Base-by-base conservation (phyloP, 202 grass and related monocot species). In the Panicum virgatum region DNA sequence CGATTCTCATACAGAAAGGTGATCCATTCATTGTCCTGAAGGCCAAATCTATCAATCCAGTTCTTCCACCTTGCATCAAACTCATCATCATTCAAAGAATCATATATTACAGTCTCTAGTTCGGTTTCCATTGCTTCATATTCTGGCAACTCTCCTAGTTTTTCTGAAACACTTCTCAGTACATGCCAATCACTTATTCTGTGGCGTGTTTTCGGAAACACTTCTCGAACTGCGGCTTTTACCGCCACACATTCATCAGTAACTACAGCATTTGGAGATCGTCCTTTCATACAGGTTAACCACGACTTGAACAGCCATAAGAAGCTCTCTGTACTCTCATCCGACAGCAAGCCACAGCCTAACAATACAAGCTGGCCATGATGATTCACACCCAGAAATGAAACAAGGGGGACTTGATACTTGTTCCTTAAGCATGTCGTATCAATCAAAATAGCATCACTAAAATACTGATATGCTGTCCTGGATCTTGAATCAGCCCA, bases 51-150 rank as follows among this genome's bases (percentile, higher is more conserved):
- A 32, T 94, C 62, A 0, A 75, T 43, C 83, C 87, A 84, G 62
- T 80, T 85, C 70, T 80, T 93, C 94, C 94, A 97, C 23, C 90
- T 79, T 76, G 64, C 88, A 78, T 94, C 94, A 82, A 97, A 97
- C 75, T 90, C 91, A 53, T 82, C 72, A 40, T 80, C 67, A 15
- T 77, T 94, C 80, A 91, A 87, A 22, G 94, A 90, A 78, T 90
- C 85, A 66, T 92, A 97, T 78, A 90, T 80, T 46, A 73, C 56
- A 64, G 84, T 74, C 36, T 90, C 80, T 73, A 97, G 63, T 67
- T 87, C 69, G 12, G 84, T 76, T 73, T 69, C 88, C 2, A 94
- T 80, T 16, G 67, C 80, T 73, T 92, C 88, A 79, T 86, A 86
- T 64, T 96, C 85, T 78, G 58, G 48, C 23, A 62, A 62, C 3